These are phyloP conservation scores for Harrya chromipes DNA, from an alignment of 768 basidiomycete species.

Conservation along the genomic window DNA sequence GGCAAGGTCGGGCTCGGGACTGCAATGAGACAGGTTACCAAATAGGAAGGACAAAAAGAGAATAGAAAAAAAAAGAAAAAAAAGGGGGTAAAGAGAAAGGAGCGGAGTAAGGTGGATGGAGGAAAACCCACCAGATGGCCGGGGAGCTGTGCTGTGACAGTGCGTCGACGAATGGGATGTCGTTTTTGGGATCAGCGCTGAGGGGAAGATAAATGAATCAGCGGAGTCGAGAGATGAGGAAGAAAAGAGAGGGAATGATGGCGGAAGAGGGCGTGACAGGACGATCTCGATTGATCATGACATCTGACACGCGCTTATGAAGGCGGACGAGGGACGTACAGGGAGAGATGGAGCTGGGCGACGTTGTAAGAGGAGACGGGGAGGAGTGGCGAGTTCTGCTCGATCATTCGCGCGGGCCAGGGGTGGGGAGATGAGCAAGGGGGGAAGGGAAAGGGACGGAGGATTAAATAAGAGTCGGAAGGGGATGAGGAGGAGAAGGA, in stretches of 20 bases:
- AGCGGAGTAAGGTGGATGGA: constrained; percentile 13
- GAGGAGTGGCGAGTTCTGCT: constrained; percentile 40
- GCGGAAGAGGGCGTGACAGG: constrained; percentile 18
- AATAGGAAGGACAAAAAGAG: constrained; percentile 10
- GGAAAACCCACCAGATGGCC: constrained; percentile 42
- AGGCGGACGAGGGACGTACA: constrained; percentile 40
- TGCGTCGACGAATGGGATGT: constrained; percentile 43
- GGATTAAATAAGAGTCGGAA: constrained; percentile 16
- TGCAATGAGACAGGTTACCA: constrained; percentile 21
- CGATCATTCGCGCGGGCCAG: constrained; percentile 48
- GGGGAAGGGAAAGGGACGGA: constrained; percentile 8
- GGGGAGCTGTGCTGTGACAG: constrained; percentile 47
- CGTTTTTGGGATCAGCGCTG: constrained; percentile 41
- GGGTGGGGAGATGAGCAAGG: background rate
- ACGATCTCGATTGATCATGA: constrained; percentile 33
- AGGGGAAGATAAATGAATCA: constrained; percentile 10
- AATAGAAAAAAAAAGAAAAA: constrained; percentile 11
- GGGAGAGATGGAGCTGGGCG: constrained; percentile 58
- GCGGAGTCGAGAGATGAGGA: background rate
- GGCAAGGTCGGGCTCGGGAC: constrained; percentile 49
- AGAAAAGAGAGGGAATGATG: constrained; percentile 8
- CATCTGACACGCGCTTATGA: constrained; percentile 27
- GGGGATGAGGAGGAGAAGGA: background rate
- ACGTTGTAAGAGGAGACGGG: constrained; percentile 59
- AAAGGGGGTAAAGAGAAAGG: constrained; percentile 7